Evolutionary conservation across 305 asterid genomes (phyloP).

Genomic region (Fraxinus baroniana): DNA sequence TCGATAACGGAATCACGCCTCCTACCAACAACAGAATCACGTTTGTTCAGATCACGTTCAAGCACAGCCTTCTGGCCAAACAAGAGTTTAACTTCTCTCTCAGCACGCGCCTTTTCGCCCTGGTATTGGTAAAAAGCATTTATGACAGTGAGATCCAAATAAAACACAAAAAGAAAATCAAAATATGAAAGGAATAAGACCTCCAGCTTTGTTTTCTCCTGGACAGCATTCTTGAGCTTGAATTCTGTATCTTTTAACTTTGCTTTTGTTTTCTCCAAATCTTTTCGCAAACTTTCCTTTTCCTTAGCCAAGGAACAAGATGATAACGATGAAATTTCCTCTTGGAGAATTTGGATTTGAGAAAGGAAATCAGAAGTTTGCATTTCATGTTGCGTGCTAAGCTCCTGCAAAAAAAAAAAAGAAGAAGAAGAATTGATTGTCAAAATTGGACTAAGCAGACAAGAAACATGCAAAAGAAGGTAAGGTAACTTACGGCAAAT

Average conservation of each 20-base stretch:
- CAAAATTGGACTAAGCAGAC: conserved; percentile 29
- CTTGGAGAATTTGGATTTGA: conserved; percentile 61
- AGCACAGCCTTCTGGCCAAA: conserved; percentile 73
- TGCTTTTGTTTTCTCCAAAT: conserved; percentile 79
- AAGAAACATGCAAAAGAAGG: conserved; percentile 16
- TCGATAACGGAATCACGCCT: conserved; percentile 61
- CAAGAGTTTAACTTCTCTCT: conserved; percentile 74
- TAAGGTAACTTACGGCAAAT: conserved; percentile 43
- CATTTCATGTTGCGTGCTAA: conserved; percentile 49
- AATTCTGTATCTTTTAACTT: conserved; percentile 80
- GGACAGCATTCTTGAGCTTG: conserved; percentile 80
- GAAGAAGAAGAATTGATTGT: conserved; percentile 19
- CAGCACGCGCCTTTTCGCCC: conserved; percentile 89
- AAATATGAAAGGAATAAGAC: conserved; percentile 33
- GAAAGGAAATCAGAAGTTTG: conserved; percentile 51
- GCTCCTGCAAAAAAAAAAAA: conserved; percentile 44
- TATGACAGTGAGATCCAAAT: conserved; percentile 5
- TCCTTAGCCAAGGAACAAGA: conserved; percentile 76
- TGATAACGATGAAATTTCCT: conserved; percentile 61
- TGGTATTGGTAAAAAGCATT: conserved; percentile 31
- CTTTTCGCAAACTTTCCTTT: conserved; percentile 82
- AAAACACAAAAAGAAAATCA: conserved; percentile 23
- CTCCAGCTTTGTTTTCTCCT: conserved; percentile 97
- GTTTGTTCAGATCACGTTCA: conserved; percentile 86
- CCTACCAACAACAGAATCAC: conserved; percentile 61